Percentiles rank a stretch among this genome's conserved stretches.
Conservation (phyloP, 2,329 filamentous ascomycete species). For the Capronia coronata region DNA sequence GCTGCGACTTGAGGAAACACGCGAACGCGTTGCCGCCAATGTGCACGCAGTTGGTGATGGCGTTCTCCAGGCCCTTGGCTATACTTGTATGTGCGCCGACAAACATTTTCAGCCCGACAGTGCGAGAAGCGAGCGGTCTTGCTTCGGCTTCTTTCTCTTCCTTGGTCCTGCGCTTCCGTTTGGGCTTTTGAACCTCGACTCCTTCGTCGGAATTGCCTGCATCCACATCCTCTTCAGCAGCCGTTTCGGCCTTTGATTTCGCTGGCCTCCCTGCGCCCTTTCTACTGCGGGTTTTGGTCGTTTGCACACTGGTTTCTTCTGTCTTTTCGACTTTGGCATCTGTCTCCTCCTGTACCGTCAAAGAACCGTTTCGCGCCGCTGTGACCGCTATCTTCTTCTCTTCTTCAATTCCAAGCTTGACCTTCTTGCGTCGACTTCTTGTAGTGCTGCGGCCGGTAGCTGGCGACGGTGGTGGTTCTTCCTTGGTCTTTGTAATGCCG, state of each 20-base stretch:
- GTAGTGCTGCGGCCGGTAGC: neutral
- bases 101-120: conserved; percentile 67
- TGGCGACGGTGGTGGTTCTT: neutral
- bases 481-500: conserved; percentile 3
- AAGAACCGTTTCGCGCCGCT: conserved; percentile 1
- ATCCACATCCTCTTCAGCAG: conserved; percentile 4
- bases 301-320: neutral
- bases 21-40: conserved; percentile 90
- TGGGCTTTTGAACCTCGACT: conserved; percentile 19
- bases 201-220: conserved; percentile 2
- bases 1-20: conserved; percentile 90
- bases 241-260: neutral
- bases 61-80: conserved; percentile 90
- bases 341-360: conserved; percentile 9
- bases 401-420: conserved; percentile 1
- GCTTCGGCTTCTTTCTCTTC: conserved; percentile 51
- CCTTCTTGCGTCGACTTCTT: neutral
- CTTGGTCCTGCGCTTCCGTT: conserved; percentile 49
- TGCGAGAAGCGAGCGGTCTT: conserved; percentile 64
- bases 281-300: neutral
- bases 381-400: neutral
- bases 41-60: conserved; percentile 67
- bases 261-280: neutral
- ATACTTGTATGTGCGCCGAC: conserved; percentile 89
- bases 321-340: conserved; percentile 1